A percentile compares a stretch with the other conserved stretches of the same genome.
Conservation (phyloP, 768 basidiomycete species). For the Cystobasidium ongulense region DNA sequence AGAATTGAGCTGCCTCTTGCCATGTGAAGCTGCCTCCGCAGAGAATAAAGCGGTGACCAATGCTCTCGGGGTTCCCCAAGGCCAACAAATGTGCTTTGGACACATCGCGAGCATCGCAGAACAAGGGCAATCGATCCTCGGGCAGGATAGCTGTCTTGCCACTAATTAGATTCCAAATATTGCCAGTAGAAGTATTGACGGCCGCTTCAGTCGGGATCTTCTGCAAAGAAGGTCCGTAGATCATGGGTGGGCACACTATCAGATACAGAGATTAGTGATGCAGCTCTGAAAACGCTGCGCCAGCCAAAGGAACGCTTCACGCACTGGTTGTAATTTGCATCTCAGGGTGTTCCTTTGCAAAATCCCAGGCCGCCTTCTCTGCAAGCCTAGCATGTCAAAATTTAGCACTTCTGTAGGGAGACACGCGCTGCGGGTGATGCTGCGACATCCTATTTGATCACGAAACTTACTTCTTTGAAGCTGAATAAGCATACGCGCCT, state of each 20-base stretch:
- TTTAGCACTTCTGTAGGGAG: neutral
- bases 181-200: constrained; percentile 38
- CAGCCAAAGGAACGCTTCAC: neutral
- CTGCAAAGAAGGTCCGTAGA: constrained; percentile 39
- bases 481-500: constrained; percentile 7
- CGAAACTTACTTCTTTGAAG: constrained; percentile 12
- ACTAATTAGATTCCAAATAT: constrained; percentile 37
- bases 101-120: constrained; percentile 36
- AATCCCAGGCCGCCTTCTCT: constrained; percentile 39
- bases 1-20: constrained; percentile 36
- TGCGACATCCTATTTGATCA: no score
- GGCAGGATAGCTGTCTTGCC: constrained; percentile 27
- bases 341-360: constrained; percentile 26
- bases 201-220: constrained; percentile 16
- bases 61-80: constrained; percentile 28
- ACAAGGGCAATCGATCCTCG: constrained; percentile 38
- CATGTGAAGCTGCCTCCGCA: constrained; percentile 40
- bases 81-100: constrained; percentile 34
- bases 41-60: constrained; percentile 34
- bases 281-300: neutral
- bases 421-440: no score
- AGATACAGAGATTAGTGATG: neutral
- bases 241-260: constrained; percentile 40
- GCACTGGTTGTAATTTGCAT: constrained; percentile 25
- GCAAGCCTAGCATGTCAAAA: constrained; percentile 36